Evolutionary conservation across 2,329 filamentous ascomycete genomes (phyloP).

Genomic region (Sporothrix globosa): DNA sequence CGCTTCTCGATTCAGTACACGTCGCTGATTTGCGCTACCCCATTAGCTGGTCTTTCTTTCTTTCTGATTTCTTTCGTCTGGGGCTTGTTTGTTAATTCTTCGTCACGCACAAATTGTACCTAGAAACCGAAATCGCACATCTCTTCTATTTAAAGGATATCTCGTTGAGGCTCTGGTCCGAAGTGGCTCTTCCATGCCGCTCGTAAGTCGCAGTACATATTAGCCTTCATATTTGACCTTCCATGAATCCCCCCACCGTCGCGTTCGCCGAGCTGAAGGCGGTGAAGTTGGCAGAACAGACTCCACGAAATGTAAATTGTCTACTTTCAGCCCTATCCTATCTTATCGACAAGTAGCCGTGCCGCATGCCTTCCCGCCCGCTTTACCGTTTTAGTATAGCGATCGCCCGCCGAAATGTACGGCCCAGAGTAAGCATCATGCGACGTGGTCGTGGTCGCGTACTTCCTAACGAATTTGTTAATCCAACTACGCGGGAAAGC

Average conservation of each 20-base stretch:
- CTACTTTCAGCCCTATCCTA: conserved; percentile 15
- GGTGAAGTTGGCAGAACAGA: conserved; percentile 29
- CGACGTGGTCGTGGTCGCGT: background rate
- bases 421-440: conserved; percentile 13
- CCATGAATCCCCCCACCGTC: background rate
- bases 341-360: conserved; percentile 28
- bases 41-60: background rate
- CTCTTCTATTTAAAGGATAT: too few relatives aligned
- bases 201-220: background rate
- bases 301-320: conserved; percentile 19
- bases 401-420: background rate
- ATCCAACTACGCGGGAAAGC: background rate
- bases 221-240: background rate
- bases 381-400: conserved; percentile 24
- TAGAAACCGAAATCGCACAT: background rate
- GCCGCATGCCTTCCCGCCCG: conserved; percentile 14
- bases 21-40: background rate
- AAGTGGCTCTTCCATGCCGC: background rate
- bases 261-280: background rate
- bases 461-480: background rate
- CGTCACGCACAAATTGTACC: background rate
- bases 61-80: background rate
- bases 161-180: too few relatives aligned
- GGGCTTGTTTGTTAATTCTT: background rate
- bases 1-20: background rate